Base-by-base conservation (phyloP, 176 grass and related monocot species). In the Lolium multiflorum region DNA sequence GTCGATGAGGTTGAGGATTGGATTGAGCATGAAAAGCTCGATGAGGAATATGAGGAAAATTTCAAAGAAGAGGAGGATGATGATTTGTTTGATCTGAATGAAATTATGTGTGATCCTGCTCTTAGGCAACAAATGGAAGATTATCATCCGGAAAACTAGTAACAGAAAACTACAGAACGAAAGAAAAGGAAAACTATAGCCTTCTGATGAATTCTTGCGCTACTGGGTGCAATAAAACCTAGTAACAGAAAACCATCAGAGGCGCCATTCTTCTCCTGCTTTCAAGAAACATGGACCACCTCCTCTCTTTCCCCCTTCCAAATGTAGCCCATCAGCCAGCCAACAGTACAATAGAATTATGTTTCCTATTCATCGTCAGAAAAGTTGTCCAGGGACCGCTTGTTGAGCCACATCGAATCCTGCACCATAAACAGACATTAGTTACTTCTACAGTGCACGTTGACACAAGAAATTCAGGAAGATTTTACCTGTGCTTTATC, bases 401-500 rank as follows among this genome's bases (percentile, higher is more conserved):
- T 83, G 67, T 15, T 84, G 69, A 69, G 11, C 78, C 61, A 38
- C 61, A 74, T 71, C 70, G 85, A 78, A 86, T 81, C 89, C 94
- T 96, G 58, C 51, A 25, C 61, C 75, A 31, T 7, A 35, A 79
- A 83, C 17, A 80, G 17, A 37, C 16, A 43, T 58, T n/a, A 38
- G 71, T 67, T 66, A 71, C 62, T 71, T 73, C 21, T 55, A 39
- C 28, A 79, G 38, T 13, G 21, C 79, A 44, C n/a, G n/a, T 6
- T 64, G 35, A 69, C 49, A 65, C 16, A 43, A 49, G 26, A 66
- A 63, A 52, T 31, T 38, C 28, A 73, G 11, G 1, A 67, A 5
- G 16, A 21, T 77, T 82, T 79, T 88, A 93, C 94, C 71, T 92
- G 78, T 82, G 85, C 83, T 91, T 89, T 95, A 83, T 96, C 94